These are phyloP conservation scores for Corymbia citriodora DNA, from an alignment of 441 rosid genomes.

Conservation along the genomic window DNA sequence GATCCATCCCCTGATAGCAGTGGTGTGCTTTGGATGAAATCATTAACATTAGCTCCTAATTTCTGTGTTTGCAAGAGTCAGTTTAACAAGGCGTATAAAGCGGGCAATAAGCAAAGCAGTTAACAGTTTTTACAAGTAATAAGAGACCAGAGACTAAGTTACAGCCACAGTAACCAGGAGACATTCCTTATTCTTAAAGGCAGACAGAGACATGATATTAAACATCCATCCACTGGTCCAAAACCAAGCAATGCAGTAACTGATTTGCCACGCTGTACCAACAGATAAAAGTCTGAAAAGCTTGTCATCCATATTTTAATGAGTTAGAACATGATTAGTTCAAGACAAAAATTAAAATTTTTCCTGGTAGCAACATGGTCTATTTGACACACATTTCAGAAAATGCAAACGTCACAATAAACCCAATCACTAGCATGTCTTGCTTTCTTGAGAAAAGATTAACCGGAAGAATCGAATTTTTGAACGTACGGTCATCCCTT, in stretches of 20 bases:
- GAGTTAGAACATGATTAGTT: not conserved
- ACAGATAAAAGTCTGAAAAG: not conserved
- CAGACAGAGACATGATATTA: not conserved
- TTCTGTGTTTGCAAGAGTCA: slow-evolving; percentile 34
- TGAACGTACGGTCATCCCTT: not conserved
- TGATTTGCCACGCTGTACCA: not conserved
- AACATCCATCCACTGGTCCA: not conserved
- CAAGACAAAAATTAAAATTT: not conserved
- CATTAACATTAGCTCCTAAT: slow-evolving; percentile 43
- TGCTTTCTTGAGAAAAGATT: not conserved
- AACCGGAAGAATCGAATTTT: not conserved
- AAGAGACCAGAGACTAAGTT: not conserved
- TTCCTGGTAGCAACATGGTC: not conserved
- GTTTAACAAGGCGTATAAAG: not conserved
- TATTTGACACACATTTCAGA: not conserved
- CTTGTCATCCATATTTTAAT: not conserved
- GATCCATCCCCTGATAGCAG: slow-evolving; percentile 64
- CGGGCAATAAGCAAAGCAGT: not conserved
- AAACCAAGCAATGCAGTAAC: not conserved
- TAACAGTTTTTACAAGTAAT: too few species aligned
- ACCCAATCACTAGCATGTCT: not conserved
- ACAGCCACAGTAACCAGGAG: not conserved
- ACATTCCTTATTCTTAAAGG: not conserved
- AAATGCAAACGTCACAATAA: not conserved
- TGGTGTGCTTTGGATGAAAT: slow-evolving; percentile 51